Base-by-base conservation (phyloP, 805 yeast species). In the Yarrowia sp. region DNA sequence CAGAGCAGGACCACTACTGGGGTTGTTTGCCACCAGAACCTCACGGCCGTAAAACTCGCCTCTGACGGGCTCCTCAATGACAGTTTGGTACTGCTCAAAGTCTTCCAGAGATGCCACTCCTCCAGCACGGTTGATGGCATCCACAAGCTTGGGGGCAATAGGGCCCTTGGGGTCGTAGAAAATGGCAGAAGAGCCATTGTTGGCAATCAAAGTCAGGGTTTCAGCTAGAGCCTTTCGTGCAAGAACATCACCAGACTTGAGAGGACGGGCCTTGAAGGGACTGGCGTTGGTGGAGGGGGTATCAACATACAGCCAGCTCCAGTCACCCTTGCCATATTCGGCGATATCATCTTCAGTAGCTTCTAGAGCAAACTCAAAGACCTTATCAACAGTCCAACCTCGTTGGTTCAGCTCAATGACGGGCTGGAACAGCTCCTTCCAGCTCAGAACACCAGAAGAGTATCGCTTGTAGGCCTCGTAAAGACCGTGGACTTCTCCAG, bases 401-500 rank as follows among this genome's bases (percentile, higher is more conserved):
- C 77, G 67, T 24, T 83, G 74, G 68, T 87, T 86, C 63, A 88
- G 71, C 5, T 85, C 80, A 1, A 86, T 84, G 1, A 92, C 95
- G 0, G 98, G 98, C 68, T 81, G 79, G 9, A 93, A 75, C 66
- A 93, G 78, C 21, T 90, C 85, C 24, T 72, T 72, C 98, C 98
- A 93, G 1, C 81, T 70, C 9, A 90, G 73, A 4, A 79, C 79
- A 0, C 96, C 96, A 3, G 91, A 85, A 0, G 95, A 92, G 70
- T 86, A 93, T 14, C 74, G 67, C 32, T 75, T 68, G 74, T 76
- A 84, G 41, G 93, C 77, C 46, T 80, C 82, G 70, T 88, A 84
- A n/a, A 92, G 77, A 0, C 98, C 99, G 66, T 85, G 86, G 54
- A 93, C 70, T 73, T 93, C 98, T 11, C 99, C 99, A 0, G 99